Base-by-base conservation (phyloP, 371 early-diverging fungal species). In the Mucor indicus region DNA sequence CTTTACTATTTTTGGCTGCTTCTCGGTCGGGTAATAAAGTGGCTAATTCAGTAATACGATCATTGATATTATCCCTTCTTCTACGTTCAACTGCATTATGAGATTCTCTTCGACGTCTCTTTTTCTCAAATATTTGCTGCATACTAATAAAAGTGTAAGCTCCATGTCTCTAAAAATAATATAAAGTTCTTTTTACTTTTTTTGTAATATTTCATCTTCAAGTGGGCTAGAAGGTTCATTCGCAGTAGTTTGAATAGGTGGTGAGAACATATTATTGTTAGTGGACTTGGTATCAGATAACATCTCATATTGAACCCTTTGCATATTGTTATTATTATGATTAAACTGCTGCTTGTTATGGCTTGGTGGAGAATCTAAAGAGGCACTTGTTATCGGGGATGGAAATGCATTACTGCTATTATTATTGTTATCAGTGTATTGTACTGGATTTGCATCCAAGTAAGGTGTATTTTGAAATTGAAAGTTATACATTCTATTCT, bases 11-110 rank as follows among this genome's bases (percentile, higher is more conserved):
- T 67, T 89, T 87, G 53, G 66, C 76, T 51, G 72, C 56, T 31
- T 64, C 65, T 36, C 62, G 54, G 44, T 83, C 88, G 32, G 74
- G 62, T 30, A 62, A 48, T 57, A 62, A 72, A 57, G 54, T 64
- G 1, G 60, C 52, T 30, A 64, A 22, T 42, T 60, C 60, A 39
- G 88, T 85, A 50, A 96, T 96, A 60, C 89, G 90, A 60, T 95
- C 96, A 60, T 96, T 96, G 68, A 96, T 96, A 71, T 92, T 90
- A 59, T 95, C 96, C 38, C 96, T 82, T 38, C 96, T 81, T 39
- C 96, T 85, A 44, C 96, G 78, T 62, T 96, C 96, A 23, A 96
- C 92, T 36, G 63, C 56, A 53, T 67, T 67, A 31, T 67, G 67
- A 12, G 60, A 59, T 55, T 67, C 67, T 24, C 67, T 52, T 48